Percentiles rank a stretch among this genome's conserved stretches.
Evolutionary conservation across 805 yeast genomes (phyloP).

Genomic region (Kazachstania kunashirensis): DNA sequence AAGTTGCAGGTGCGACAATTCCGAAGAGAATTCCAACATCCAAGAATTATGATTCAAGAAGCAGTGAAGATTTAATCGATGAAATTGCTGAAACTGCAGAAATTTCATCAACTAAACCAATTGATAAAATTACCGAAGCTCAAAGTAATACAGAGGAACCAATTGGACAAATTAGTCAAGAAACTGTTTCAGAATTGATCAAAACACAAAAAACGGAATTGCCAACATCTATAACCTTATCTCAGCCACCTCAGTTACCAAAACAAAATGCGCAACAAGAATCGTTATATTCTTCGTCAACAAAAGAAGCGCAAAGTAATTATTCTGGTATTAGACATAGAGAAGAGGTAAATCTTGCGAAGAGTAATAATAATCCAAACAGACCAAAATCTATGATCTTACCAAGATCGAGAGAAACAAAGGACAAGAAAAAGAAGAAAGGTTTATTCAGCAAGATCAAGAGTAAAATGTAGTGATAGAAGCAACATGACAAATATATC

Average conservation of each 20-base stretch:
- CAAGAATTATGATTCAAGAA: conserved; percentile 19
- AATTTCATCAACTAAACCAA: not conserved
- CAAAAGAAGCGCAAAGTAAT: not conserved
- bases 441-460: conserved; percentile 17
- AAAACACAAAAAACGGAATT: not conserved
- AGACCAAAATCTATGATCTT: conserved; percentile 1
- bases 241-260: not conserved
- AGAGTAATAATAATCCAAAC: not conserved
- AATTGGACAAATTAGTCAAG: no score
- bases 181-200: no score
- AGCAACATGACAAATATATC: not conserved
- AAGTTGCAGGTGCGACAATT: conserved; percentile 28
- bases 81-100: not conserved
- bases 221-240: no score
- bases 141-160: conserved; percentile 1
- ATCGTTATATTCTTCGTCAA: not conserved
- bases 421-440: conserved; percentile 9
- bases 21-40: conserved; percentile 29
- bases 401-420: not conserved
- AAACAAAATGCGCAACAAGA: not conserved
- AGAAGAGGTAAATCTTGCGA: not conserved
- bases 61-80: conserved; percentile 10
- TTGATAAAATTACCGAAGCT: conserved; percentile 1
- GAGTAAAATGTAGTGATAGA: conserved; percentile 12
- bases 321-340: not conserved